Evolutionary conservation across 2,329 filamentous ascomycete genomes (phyloP), one percentile per base, ranked within the genome.

Genomic region (Cladosporium velox): DNA sequence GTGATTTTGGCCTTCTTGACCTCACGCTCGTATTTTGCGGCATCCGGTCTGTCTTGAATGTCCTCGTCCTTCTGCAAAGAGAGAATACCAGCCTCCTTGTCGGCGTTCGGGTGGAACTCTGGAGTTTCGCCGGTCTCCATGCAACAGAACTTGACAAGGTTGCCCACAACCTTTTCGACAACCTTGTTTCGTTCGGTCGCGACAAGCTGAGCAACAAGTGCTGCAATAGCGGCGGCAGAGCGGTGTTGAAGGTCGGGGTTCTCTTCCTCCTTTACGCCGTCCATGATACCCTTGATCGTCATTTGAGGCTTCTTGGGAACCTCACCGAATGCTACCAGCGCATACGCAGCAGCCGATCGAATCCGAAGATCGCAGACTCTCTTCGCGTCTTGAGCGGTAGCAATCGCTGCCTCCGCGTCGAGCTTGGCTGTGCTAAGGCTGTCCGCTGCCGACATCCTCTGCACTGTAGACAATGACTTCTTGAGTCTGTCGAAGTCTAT

Each of bases 31-130:
- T 93, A 98, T 75, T 92, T 93, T 35, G 88, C 92, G 30, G 92
- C 92, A 80, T 98, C 94, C 0, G 91, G 88, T 73, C 97, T 93
- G 72, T 99, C 95, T 70, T 93, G 90, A 54, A 95, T 87, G 74
- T 99, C 95, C 79, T 99, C 95, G 76, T 99, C 95, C 79, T 99
- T 99, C 72, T 94, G 92, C 78, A 99, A 88, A 0, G 95, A 98
- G 18, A 99, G 81, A 65, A 99, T 95, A 15, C 90, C 90, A 69
- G 89, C 88, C 55, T 90, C 91, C 74, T 96, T 90, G 52, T 83
- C 78, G 1, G 90, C 91, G 73, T 98, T 95, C 32, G 91, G 89
- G 4, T 90, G 88, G 76, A 98, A 98, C 74, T 98, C 95, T 0
- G 95, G 95, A 0, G 96, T 99, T 78, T 99, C 96, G 0, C 95